phyloP scores from a whole-genome alignment of 1,139 yeast genomes.

The Zygoascus meyerae region DNA sequence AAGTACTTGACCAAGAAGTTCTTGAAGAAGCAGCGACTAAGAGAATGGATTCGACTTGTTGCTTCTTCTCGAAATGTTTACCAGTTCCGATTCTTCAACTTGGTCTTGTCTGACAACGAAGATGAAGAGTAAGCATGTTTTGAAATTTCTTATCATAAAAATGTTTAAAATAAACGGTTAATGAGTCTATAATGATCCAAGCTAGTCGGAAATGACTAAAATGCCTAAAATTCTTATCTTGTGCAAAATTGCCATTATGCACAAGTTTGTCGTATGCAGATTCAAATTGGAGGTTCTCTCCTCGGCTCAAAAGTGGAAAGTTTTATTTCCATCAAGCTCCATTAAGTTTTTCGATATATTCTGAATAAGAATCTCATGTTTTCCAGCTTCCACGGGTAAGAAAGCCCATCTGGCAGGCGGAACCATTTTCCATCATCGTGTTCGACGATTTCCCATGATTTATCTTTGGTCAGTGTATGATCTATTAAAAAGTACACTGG shows the following conservation, averaged over 20 bases:
- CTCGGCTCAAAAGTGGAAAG: too few relatives aligned
- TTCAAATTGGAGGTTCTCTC: neutral
- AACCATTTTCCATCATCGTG: constrained; percentile 80
- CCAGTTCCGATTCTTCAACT: constrained; percentile 99
- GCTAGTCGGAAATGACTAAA: neutral
- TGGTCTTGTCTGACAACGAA: constrained; percentile 95
- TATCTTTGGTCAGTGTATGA: constrained; percentile 52
- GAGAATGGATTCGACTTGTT: constrained; percentile 99
- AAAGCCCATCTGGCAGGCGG: constrained; percentile 51
- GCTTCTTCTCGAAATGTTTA: constrained; percentile 93
- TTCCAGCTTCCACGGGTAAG: constrained; percentile 68
- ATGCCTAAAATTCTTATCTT: neutral
- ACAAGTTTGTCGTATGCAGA: neutral
- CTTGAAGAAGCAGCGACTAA: constrained; percentile 98
- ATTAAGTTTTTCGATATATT: constrained; percentile 49
- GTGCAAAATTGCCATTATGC: neutral
- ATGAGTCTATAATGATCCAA: neutral
- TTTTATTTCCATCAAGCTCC: constrained; percentile 4
- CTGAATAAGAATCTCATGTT: constrained; percentile 84
- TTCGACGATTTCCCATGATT: constrained; percentile 61
- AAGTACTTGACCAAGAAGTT: constrained; percentile 99
- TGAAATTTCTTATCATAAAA: neutral
- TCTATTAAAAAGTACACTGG: constrained; percentile 80
- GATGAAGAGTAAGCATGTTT: constrained; percentile 48
- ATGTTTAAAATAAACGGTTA: constrained; percentile 3